Evolutionary conservation across 1,284 basidiomycete genomes (phyloP).

Genomic region (Puccinia coronata): DNA sequence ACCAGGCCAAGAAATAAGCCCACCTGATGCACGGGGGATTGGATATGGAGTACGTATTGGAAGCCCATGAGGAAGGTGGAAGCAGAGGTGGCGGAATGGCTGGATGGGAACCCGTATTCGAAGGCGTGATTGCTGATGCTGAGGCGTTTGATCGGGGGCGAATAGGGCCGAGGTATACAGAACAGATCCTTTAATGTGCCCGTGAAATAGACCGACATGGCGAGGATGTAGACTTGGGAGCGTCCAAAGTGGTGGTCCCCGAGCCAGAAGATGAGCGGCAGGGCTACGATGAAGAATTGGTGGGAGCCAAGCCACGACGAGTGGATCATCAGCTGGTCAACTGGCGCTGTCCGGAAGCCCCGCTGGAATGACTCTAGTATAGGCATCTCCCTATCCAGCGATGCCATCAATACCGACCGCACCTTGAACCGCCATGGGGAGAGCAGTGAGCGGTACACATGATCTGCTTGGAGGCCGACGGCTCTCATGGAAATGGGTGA

Average conservation of each 20-base stretch:
- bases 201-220: constrained; percentile 57
- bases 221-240: constrained; percentile 56
- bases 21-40: neutral
- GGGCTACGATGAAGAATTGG: constrained; percentile 24
- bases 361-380: constrained; percentile 73
- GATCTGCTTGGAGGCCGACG: constrained; percentile 58
- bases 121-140: constrained; percentile 60
- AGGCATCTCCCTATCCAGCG: constrained; percentile 68
- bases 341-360: neutral
- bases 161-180: constrained; percentile 85
- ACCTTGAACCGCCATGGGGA: constrained; percentile 70
- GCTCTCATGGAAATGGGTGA: neutral
- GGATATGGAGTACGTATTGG: neutral
- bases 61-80: constrained; percentile 72
- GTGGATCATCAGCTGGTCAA: constrained; percentile 33
- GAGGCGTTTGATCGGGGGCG: constrained; percentile 83
- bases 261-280: constrained; percentile 38
- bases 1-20: constrained; percentile 63
- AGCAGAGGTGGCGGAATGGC: constrained; percentile 87
- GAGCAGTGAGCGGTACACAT: constrained; percentile 70
- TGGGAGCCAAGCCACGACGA: constrained; percentile 37
- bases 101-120: constrained; percentile 93
- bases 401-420: constrained; percentile 66
- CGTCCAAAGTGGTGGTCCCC: constrained; percentile 4
- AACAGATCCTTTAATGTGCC: constrained; percentile 68